Evolutionary conservation across 495 filamentous ascomycete species (phyloP), one percentile per base, ranked within the genome.

Genomic region (Cladorrhinum samala): DNA sequence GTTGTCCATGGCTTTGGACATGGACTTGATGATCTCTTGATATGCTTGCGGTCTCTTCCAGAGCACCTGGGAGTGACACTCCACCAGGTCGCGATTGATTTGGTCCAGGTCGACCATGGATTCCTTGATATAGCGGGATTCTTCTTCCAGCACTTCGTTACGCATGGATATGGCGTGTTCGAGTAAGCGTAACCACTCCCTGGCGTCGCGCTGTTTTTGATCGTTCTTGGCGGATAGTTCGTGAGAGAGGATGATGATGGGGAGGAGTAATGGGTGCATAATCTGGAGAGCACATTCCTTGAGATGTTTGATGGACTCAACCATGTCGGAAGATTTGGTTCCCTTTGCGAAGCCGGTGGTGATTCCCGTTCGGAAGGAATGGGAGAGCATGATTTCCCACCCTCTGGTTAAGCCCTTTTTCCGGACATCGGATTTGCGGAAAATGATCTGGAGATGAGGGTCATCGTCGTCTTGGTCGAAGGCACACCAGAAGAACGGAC

Each of bases 41-140:
- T 80, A 81, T 11, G 78, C 78, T 54, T 79, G 77, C 9, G 78
- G 78, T 24, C 78, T 67, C 52, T 80, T 80, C 78, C 78, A 81
- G 21, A 81, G 65, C 2, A 80, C 77, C 54, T 77, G 78, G 7
- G 67, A 70, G 53, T 81, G 77, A 53, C 78, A 81, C 55, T 81
- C 78, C 21, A 81, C 78, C 16, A 81, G 61, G 52, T 81, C 76
- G 49, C 73, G 66, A 55, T 80, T 81, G 60, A 81, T 73, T 38
- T 71, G 67, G 55, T 81, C 77, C 7, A 81, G 58, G 53, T 80
- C 74, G 45, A 81, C 67, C 25, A 72, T 66, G n/a, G 65, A 62
- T 16, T 75, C 70, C 50, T 74, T 72, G 42, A 68, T 57, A 58
- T 77, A 76, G 46, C 66, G 50, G 46, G 37, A 53, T 43, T 64